Base-by-base conservation (phyloP, 1,284 basidiomycete genomes). In the Tylopilus sp. region DNA sequence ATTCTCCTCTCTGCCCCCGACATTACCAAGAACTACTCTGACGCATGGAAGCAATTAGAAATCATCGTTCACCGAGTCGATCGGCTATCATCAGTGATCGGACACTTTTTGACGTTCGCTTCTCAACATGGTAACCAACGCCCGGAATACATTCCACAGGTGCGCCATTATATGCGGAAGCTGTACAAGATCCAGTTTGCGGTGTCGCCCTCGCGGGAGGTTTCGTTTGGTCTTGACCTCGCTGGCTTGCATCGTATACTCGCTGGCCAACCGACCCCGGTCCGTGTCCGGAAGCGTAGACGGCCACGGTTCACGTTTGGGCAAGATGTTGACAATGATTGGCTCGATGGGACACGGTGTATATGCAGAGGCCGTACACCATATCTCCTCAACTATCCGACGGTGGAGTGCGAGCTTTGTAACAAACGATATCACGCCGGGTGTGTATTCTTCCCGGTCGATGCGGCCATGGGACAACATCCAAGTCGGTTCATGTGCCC, bases 141-240 rank as follows among this genome's bases (percentile, higher is more conserved):
- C 17, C 73, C 76, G 5, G 85, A 88, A 51, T 85, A 85, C 63
- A 83, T 92, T 41, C 80, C 84, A 13, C 89, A 90, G 67, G 87
- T 90, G 13, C 82, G 90, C 25, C 90, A 92, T 67, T 91, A 86
- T 66, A 90, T 92, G 87, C 84, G 89, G 60, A 92, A 91, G 71
- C 71, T 92, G 28, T 92, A 85, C 74, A 86, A 84, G 70, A 86
- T 92, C 47, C 88, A 90, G 66, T 91, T 92, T 64, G 84, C 85
- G 8, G 85, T 91, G 14, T 86, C 86, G 0, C 86, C 88, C 1
- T 85, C 81, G 56, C 83, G 83, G 0, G 87, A 90, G 47, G 78
- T 88, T 2, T 90, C 88, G 2, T 91, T 85, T 59, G 88, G 88
- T 11, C 74, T 91, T 22, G 88, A 91, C 63, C 78, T 91, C 15